These are phyloP conservation scores for Solanum commersonii DNA, from an alignment of 257 asterid genomes.

Conservation along the genomic window DNA sequence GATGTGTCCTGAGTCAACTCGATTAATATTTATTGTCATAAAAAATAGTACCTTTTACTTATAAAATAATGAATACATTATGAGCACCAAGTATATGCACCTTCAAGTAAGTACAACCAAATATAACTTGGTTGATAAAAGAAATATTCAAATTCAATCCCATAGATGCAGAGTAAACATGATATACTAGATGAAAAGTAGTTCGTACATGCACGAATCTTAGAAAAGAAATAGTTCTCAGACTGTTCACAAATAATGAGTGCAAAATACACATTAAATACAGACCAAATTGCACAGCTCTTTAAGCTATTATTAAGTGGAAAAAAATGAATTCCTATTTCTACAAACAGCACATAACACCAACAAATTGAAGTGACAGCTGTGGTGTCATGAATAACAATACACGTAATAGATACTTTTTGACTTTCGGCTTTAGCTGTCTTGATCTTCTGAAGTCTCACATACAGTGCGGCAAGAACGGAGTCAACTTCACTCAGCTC, in stretches of 20 bases:
- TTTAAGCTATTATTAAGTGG: background rate
- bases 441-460: background rate
- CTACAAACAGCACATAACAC: background rate
- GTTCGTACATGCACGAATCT: background rate
- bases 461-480: background rate
- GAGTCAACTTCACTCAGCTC: conserved; percentile 36
- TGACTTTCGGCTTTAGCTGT: background rate
- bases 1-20: background rate
- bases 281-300: background rate
- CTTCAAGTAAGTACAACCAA: background rate
- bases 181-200: background rate
- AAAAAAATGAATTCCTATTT: background rate
- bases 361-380: background rate
- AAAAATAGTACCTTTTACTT: background rate
- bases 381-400: background rate
- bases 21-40: no score
- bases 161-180: background rate
- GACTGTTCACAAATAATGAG: background rate
- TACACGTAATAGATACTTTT: background rate
- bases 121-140: background rate
- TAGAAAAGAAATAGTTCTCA: background rate
- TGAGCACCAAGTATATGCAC: background rate
- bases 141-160: background rate
- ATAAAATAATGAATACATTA: no score
- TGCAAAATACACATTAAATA: background rate